Base-by-base conservation (phyloP, 2,329 filamentous ascomycete species). In the Penicillium crustosum region DNA sequence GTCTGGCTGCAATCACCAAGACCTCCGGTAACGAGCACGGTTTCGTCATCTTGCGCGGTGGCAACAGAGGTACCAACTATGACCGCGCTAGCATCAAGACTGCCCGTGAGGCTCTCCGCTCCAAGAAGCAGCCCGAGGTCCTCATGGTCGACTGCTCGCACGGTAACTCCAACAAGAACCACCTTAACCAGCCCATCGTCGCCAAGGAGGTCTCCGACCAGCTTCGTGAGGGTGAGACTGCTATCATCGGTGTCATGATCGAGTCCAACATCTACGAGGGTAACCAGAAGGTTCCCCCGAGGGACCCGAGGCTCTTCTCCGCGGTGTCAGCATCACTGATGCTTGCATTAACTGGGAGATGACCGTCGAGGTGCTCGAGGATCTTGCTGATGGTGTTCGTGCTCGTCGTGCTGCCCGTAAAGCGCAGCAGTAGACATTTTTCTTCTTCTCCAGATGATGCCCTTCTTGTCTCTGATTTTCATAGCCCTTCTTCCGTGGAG, bases 111-210 rank as follows among this genome's bases (percentile, higher is more conserved):
- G 86, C 86, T 2, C 78, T 99, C 69, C 80, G 78, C 64, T 89
- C 90, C 78, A 96, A 96, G 85, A 87, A 87, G 59, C 89, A 94
- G 74, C 89, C 88, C 71, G 84, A 91, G 77, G 89, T 93, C 63
- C 89, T 99, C 79, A 99, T 99, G 94, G 87, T 99, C 58, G 94
- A 99, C 78, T 99, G 94, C 83, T 97, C 93, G 23, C 94, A 99
- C 74, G 94, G 94, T 56, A 99, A 99, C 82, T 97, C 93, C 21
- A 91, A 89, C 77, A 99, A 99, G 82, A 87, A 97, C 81, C 93
- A 97, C 82, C 88, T 89, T 70, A 99, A 99, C 79, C 93, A 99
- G 80, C 94, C 94, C 69, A 89, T 93, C 79, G 93, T 97, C 44
- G 92, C 93, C 63, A 85, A 89, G 74, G 83, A 82, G 52, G 81